phyloP scores from a whole-genome alignment of 1,139 yeast genomes.

The Kazachstania sp. region DNA sequence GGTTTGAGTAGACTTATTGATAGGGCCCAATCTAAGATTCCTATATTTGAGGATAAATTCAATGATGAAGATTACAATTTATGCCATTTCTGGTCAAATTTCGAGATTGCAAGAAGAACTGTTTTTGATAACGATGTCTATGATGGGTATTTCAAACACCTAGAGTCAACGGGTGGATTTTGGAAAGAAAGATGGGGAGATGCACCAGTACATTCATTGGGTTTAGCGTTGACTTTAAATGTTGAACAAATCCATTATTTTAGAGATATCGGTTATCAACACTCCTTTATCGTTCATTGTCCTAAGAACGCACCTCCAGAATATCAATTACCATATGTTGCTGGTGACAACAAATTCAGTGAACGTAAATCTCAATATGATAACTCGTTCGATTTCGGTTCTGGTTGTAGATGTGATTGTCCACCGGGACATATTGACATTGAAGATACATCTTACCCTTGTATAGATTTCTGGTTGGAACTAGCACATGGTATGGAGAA shows the following conservation, averaged over 20 bases:
- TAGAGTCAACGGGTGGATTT: slow-evolving; percentile 72
- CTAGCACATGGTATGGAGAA: slow-evolving; percentile 8
- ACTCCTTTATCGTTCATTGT: slow-evolving; percentile 72
- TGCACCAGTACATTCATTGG: slow-evolving; percentile 86
- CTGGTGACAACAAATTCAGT: slow-evolving; percentile 20
- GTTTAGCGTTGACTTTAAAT: slow-evolving; percentile 63
- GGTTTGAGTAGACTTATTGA: slow-evolving; percentile 14
- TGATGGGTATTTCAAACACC: slow-evolving; percentile 51
- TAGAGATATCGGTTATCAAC: slow-evolving; percentile 82
- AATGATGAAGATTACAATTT: slow-evolving; percentile 63
- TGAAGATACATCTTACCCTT: slow-evolving; percentile 14
- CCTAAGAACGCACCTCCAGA: slow-evolving; percentile 46
- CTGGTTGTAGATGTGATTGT: slow-evolving; percentile 61
- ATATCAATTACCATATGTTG: slow-evolving; percentile 34
- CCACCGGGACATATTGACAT: slow-evolving; percentile 36
- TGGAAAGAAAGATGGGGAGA: slow-evolving; percentile 92
- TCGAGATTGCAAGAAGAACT: slow-evolving; percentile 78
- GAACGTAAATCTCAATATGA: slow-evolving; percentile 11
- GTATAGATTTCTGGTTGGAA: slow-evolving; percentile 14
- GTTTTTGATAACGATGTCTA: slow-evolving; percentile 59
- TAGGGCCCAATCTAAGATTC: slow-evolving; percentile 18
- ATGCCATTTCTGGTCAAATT: slow-evolving; percentile 92
- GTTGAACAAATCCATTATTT: slow-evolving; percentile 72
- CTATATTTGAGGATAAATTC: slow-evolving; percentile 41
- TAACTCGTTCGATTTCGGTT: slow-evolving; percentile 57